A percentile compares a stretch with the other conserved stretches of the same genome.
Evolutionary conservation across 202 grass and related monocot genomes (phyloP).

Genomic region (Carex arenaria): DNA sequence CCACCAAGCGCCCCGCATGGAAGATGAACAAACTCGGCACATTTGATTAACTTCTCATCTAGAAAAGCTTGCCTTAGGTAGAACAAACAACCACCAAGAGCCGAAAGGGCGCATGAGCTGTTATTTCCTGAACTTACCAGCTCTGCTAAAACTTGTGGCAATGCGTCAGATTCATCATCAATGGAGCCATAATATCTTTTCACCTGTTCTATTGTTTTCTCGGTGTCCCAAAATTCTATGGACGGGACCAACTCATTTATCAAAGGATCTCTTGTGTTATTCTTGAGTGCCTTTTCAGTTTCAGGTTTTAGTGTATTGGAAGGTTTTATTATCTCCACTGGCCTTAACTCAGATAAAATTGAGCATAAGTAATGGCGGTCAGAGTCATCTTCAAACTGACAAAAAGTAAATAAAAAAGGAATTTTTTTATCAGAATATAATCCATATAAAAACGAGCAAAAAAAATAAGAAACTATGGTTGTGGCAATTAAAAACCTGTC

Average conservation of each 20-base stretch:
- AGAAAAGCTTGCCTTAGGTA: conserved; percentile 88
- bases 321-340: conserved; percentile 88
- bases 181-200: conserved; percentile 56
- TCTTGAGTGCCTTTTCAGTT: conserved; percentile 80
- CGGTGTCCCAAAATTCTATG: conserved; percentile 77
- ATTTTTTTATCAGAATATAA: conserved; percentile 6
- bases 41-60: conserved; percentile 69
- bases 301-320: conserved; percentile 56
- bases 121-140: conserved; percentile 58
- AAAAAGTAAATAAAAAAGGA: conserved; percentile 10
- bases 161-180: not conserved
- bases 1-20: conserved; percentile 36
- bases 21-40: conserved; percentile 76
- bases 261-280: conserved; percentile 72
- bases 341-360: conserved; percentile 83
- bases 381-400: conserved; percentile 71
- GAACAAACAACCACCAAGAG: conserved; percentile 90
- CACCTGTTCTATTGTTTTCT: conserved; percentile 59
- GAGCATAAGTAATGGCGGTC: conserved; percentile 78
- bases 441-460: conserved; percentile 17
- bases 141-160: conserved; percentile 55
- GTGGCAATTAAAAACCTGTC: conserved; percentile 57
- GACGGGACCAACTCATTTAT: conserved; percentile 68
- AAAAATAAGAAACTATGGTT: conserved; percentile 4
- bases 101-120: conserved; percentile 69